Evolutionary conservation across 1,284 basidiomycete species (phyloP).

Genomic region (Leccinum pallidistipes): DNA sequence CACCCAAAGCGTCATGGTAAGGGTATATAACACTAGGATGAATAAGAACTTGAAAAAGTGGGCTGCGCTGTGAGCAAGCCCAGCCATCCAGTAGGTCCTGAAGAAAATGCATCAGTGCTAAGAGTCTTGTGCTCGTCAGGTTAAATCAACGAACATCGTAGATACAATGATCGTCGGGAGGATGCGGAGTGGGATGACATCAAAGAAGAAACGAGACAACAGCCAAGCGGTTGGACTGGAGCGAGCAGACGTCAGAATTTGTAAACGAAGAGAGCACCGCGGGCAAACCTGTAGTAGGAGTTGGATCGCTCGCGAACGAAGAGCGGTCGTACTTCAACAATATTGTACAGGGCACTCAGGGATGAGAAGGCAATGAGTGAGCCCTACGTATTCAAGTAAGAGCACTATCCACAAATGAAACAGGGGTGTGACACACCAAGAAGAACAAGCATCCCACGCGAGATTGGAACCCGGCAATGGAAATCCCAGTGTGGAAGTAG

Average conservation of each 20-base stretch:
- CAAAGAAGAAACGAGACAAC: constrained; percentile 79
- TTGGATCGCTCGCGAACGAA: constrained; percentile 87
- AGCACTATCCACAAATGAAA: not conserved
- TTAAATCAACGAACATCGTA: constrained; percentile 57
- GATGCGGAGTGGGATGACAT: constrained; percentile 81
- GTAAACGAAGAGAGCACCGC: not conserved
- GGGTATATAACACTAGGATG: constrained; percentile 72
- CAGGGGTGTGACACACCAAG: constrained; percentile 53
- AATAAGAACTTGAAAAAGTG: constrained; percentile 84
- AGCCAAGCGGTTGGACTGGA: constrained; percentile 82
- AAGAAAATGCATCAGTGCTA: constrained; percentile 18
- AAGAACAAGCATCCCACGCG: constrained; percentile 91
- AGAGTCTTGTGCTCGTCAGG: not conserved
- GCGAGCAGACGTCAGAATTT: constrained; percentile 12
- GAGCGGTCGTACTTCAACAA: constrained; percentile 76
- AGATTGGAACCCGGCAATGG: constrained; percentile 91
- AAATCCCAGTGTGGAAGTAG: constrained; percentile 76
- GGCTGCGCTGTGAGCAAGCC: constrained; percentile 66
- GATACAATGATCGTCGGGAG: constrained; percentile 83
- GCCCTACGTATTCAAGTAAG: constrained; percentile 47
- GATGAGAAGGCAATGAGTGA: constrained; percentile 86
- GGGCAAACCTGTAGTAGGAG: constrained; percentile 68
- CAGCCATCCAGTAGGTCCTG: constrained; percentile 92
- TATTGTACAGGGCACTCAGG: constrained; percentile 83
- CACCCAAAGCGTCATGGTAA: constrained; percentile 84